Evolutionary conservation across 129 eudicot genomes (phyloP).

Genomic region (Heracleum sosnowskyi): DNA sequence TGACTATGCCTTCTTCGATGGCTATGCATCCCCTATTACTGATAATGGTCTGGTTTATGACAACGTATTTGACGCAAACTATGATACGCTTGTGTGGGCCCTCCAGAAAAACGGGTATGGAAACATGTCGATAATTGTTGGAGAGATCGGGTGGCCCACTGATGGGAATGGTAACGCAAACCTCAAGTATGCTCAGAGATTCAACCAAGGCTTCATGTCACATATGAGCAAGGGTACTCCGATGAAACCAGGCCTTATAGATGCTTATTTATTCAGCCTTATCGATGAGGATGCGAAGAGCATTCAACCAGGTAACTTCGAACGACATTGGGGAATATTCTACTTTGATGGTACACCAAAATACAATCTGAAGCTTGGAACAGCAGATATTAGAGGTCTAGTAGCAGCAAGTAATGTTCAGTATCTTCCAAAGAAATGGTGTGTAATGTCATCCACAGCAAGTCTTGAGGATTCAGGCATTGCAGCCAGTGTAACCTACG

Average conservation of each 20-base stretch:
- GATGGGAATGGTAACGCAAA: conserved; percentile 80
- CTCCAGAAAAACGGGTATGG: conserved; percentile 58
- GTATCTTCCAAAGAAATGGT: conserved; percentile 55
- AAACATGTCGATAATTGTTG: conserved; percentile 67
- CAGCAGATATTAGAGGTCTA: conserved; percentile 29
- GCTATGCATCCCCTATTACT: conserved; percentile 37
- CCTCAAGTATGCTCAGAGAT: conserved; percentile 48
- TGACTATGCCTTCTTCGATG: conserved; percentile 73
- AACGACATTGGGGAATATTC: conserved; percentile 92
- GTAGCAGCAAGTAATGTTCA: conserved; percentile 42
- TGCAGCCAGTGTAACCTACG: conserved; percentile 53
- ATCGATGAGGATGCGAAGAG: conserved; percentile 83
- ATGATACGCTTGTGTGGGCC: conserved; percentile 84
- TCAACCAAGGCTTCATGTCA: conserved; percentile 78
- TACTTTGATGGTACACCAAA: conserved; percentile 67
- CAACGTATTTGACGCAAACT: conserved; percentile 85
- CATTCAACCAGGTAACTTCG: conserved; percentile 80
- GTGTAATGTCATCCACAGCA: conserved; percentile 47
- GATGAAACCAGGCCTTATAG: conserved; percentile 56
- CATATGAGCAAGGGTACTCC: conserved; percentile 72
- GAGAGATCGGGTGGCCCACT: conserved; percentile 95
- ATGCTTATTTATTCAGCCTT: conserved; percentile 71
- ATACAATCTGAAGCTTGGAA: conserved; percentile 51
- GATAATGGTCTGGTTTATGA: conserved; percentile 61
- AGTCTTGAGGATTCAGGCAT: conserved; percentile 42